Base-by-base conservation (phyloP, 306 rosid genomes). In the Fragaria vesca region DNA sequence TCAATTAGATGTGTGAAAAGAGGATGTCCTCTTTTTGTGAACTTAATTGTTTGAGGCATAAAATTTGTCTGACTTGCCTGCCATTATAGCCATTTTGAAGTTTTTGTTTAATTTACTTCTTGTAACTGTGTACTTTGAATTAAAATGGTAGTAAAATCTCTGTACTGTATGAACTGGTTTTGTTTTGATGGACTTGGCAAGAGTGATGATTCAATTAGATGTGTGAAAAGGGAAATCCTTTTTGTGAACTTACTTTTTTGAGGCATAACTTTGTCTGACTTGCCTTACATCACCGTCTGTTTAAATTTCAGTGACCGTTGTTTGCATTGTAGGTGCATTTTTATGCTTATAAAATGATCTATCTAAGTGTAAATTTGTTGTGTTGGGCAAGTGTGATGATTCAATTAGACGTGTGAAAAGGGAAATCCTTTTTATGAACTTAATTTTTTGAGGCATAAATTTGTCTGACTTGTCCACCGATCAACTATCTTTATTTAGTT, bases 181-280 rank as follows among this genome's bases (percentile, higher is more conserved):
- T 30, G 9, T 15, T 32, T 32, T 6, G 24, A 57, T 28, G 42
- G 38, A 60, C 66, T 60, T 63, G 70, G 84, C 86, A 79, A 77
- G 97, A 36, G 75, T 91, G 91, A 89, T 86, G 92, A 88, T 36
- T 87, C 95, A 89, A 89, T 88, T 88, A 91, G 89, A 87, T 88
- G 93, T 68, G 81, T 88, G 90, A 88, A 87, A 79, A 83, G 82
- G 62, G 58, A 48, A 15, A 45, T 46, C 76, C 83, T 78, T 89
- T 73, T 38, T 82, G 32, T 87, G 90, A 89, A 87, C 92, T 66
- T 54, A 91, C 60, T 8, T 32, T 18, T 66, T 88, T 91, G 97
- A 87, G 94, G 93, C 94, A 87, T 89, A 65, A 50, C 55, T 6
- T 50, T 81, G 46, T 75, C 92, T 89, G 92, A 86, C 94, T 83